These are phyloP conservation scores for Trichoderma guizhouense DNA, from an alignment of 2,329 filamentous ascomycete species.

Conservation along the genomic window DNA sequence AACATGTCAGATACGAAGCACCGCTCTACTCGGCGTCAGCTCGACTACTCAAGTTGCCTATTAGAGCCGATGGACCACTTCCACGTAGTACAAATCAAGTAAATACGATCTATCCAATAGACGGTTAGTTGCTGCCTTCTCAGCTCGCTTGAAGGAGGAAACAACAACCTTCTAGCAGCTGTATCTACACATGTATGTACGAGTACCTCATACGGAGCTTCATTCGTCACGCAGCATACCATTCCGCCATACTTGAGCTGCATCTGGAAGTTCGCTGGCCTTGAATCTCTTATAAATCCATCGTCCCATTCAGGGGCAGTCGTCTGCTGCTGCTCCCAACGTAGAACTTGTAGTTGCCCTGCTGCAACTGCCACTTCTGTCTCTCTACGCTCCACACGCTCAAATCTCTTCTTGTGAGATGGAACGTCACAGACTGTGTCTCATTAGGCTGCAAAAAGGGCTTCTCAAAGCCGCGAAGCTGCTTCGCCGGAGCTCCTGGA, in stretches of 20 bases:
- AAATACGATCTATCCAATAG: background rate
- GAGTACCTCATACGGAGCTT: background rate
- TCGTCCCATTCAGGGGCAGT: constrained; percentile 38
- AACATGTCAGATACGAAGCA: background rate
- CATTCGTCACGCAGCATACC: background rate
- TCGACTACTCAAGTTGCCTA: background rate
- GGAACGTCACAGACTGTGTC: constrained; percentile 45
- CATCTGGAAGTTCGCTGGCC: background rate
- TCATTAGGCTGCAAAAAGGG: constrained; percentile 45
- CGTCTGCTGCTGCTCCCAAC: constrained; percentile 48
- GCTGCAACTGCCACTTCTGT: constrained; percentile 58
- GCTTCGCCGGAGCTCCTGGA: constrained; percentile 48
- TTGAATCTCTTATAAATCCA: background rate
- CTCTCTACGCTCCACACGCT: constrained; percentile 62
- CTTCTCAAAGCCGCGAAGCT: constrained; percentile 67
- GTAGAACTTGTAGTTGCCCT: constrained; percentile 42
- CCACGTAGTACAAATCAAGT: background rate
- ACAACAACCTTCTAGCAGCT: background rate
- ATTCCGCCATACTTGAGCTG: background rate
- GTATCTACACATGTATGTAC: background rate
- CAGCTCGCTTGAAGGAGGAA: background rate
- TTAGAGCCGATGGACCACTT: background rate
- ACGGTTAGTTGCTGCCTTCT: background rate
- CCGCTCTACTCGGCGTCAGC: background rate
- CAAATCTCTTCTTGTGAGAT: constrained; percentile 60